These are phyloP conservation scores for Fusarium dimerum DNA, from an alignment of 2,329 filamentous ascomycete species.

Conservation along the genomic window DNA sequence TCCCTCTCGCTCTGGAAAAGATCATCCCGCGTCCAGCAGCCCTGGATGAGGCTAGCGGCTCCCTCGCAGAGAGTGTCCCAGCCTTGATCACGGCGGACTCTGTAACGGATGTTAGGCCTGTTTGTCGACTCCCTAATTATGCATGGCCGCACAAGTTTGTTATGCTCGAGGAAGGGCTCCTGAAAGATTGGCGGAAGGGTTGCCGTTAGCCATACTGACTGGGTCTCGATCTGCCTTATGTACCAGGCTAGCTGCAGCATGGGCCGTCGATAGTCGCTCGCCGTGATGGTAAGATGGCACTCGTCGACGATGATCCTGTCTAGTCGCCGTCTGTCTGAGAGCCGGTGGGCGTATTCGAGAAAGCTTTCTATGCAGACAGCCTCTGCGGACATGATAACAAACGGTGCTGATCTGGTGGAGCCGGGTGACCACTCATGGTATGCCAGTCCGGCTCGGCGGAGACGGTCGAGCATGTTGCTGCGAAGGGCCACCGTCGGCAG, in stretches of 20 bases:
- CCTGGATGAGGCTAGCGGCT: not conserved
- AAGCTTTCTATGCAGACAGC: constrained; percentile 2
- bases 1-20: not conserved
- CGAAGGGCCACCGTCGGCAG: constrained; percentile 1
- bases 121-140: constrained; percentile 8
- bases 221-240: constrained; percentile 1
- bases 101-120: constrained; percentile 5
- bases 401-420: not conserved
- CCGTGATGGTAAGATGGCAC: constrained; percentile 1
- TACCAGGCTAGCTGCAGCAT: constrained; percentile 4
- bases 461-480: not conserved
- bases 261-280: not conserved
- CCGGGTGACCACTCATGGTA: not conserved
- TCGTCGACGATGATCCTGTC: constrained; percentile 2
- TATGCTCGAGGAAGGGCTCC: not conserved
- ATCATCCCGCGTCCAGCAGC: not conserved
- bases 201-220: constrained; percentile 4
- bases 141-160: constrained; percentile 2
- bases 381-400: constrained; percentile 4
- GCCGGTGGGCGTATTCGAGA: not conserved
- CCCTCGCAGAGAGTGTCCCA: not conserved
- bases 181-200: not conserved
- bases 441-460: not conserved
- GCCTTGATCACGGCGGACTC: not conserved
- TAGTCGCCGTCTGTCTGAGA: not conserved